Conservation (phyloP, 2,329 filamentous ascomycete genomes). For the Penicillium griseofulvum region DNA sequence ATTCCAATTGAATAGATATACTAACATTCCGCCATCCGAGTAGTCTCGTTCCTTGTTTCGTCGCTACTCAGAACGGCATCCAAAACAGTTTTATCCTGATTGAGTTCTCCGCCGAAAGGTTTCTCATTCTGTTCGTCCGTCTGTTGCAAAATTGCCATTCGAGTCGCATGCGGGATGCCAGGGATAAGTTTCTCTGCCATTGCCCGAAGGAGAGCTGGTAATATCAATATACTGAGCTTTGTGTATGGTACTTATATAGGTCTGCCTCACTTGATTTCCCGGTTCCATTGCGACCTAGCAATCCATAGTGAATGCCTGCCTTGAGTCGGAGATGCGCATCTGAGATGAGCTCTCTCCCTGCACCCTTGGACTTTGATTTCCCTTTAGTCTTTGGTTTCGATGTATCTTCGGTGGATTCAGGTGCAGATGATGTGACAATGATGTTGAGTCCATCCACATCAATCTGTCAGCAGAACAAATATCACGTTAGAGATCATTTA, state of each 20-base stretch:
- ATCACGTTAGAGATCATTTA: not conserved
- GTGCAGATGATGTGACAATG: constrained; percentile 52
- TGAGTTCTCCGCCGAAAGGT: constrained; percentile 7
- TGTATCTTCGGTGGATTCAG: constrained; percentile 18
- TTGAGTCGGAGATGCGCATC: constrained; percentile 71
- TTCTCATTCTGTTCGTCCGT: constrained; percentile 45
- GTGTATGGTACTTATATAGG: not conserved
- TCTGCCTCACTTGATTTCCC: constrained; percentile 68
- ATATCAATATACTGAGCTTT: constrained; percentile 2
- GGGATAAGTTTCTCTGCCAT: constrained; percentile 77
- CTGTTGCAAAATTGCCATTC: constrained; percentile 69
- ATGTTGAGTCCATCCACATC: constrained; percentile 73
- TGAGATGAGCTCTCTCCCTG: constrained; percentile 62
- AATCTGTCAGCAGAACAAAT: constrained; percentile 46
- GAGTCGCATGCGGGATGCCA: constrained; percentile 65
- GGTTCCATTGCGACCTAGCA: constrained; percentile 76
- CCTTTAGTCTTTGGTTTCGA: constrained; percentile 33
- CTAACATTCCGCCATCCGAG: constrained; percentile 61
- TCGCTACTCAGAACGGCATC: constrained; percentile 63
- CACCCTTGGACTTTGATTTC: constrained; percentile 53
- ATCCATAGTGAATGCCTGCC: constrained; percentile 69
- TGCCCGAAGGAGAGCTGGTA: constrained; percentile 65
- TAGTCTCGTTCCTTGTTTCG: constrained; percentile 50
- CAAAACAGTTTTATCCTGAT: constrained; percentile 53
- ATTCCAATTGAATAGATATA: not conserved